Evolutionary conservation across 805 yeast species (phyloP).

Genomic region (Ogataea ganodermae): DNA sequence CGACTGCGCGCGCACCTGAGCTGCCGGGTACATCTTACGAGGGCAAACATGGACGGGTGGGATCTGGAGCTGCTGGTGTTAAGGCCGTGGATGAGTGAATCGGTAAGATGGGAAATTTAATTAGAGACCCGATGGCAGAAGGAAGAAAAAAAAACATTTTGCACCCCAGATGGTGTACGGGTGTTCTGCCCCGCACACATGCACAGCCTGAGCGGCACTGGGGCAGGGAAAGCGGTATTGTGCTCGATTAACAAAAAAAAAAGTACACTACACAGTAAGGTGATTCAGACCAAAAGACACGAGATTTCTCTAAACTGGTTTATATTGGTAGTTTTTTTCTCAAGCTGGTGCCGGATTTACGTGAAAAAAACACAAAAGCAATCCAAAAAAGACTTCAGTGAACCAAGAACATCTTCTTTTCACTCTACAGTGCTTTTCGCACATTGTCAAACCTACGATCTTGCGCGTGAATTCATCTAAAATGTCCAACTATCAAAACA

Average conservation of each 20-base stretch:
- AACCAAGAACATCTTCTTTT: too few relatives aligned
- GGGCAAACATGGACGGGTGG: neutral
- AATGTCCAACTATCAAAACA: neutral
- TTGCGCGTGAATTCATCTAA: neutral
- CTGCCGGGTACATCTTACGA: neutral
- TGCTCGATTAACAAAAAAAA: neutral
- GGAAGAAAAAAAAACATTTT: neutral
- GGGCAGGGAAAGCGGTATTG: neutral
- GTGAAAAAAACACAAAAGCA: too few relatives aligned
- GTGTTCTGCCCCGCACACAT: neutral
- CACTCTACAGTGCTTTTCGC: neutral
- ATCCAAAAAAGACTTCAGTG: too few relatives aligned
- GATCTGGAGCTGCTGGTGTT: neutral
- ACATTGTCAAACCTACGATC: too few relatives aligned
- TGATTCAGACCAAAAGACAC: neutral
- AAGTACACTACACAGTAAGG: neutral
- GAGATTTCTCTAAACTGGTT: neutral
- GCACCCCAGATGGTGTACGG: neutral
- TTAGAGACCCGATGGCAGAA: neutral
- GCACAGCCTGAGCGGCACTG: neutral
- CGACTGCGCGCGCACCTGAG: constrained; percentile 1
- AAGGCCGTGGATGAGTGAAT: too few relatives aligned
- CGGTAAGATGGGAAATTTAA: neutral
- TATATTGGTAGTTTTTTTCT: too few relatives aligned
- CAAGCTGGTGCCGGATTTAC: too few relatives aligned